Base-by-base conservation (phyloP, 495 filamentous ascomycete genomes). In the Penicillium manginii region DNA sequence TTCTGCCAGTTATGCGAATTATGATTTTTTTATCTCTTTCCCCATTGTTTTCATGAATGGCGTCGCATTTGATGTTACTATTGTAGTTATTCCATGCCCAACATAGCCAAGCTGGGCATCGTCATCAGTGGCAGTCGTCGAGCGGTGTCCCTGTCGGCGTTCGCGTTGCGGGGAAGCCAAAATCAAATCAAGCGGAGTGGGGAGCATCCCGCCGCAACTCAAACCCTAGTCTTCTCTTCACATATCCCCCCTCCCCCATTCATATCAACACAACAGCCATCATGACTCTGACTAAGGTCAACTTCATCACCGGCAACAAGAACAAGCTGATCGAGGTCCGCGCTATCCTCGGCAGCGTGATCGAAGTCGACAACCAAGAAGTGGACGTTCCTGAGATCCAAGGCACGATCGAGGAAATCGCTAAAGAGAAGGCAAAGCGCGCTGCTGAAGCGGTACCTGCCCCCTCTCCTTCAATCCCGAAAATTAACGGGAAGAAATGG, bases 291-390 rank as follows among this genome's bases (percentile, higher is more conserved):
- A 69, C 70, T 40, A 73, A 78, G 29, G 74, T 98, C 35, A 91
- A 96, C 79, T 98, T 98, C 80, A 96, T 98, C 65, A 98, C 96
- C 2, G 89, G 93, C 62, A 98, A 98, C 78, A 82, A 84, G 62
- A 96, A 96, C 78, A 98, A 98, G 77, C 84, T 98, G 50, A 70
- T 72, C 56, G 94, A 98, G 75, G 91, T 96, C 61, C 83, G 87
- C 68, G 87, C 89, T 12, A 97, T 98, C 65, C 82, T 98, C 17
- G 86, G 86, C 55, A 83, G 82, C 54, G 81, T 85, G 29, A 87
- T 96, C 61, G 76, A 88, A 42, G 78, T 98, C 48, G 78, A 85
- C 52, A 94, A 76, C 75, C 86, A 89, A 71, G 75, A 80, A 3
- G 69, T 98, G 23, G 92, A 97, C 64, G 76, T 96, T 51, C 81